These are phyloP conservation scores for Phytopythium cucurbitacearum DNA, from an alignment of 352 stramenopile genomes.

Conservation along the genomic window DNA sequence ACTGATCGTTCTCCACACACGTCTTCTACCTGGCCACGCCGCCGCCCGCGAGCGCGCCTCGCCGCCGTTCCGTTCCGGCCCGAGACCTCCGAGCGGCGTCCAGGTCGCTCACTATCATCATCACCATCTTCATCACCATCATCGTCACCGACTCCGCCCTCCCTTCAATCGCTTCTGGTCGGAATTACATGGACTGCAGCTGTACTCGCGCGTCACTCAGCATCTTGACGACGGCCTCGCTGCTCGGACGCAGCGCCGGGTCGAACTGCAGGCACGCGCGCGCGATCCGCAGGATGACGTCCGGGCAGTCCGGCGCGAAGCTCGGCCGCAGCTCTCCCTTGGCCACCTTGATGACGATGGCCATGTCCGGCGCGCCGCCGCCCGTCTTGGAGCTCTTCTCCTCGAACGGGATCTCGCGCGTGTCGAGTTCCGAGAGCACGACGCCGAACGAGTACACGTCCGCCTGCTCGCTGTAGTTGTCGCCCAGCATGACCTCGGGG, in stretches of 20 bases:
- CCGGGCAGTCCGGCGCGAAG: constrained; percentile 53
- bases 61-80: too few species aligned
- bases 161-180: not conserved
- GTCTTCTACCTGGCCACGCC: too few species aligned
- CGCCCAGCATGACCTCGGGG: constrained; percentile 84
- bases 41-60: too few species aligned
- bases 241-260: constrained; percentile 70
- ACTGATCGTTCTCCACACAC: too few species aligned
- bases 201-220: constrained; percentile 65
- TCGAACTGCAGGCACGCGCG: constrained; percentile 85
- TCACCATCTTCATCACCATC: not conserved
- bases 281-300: constrained; percentile 66
- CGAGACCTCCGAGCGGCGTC: too few species aligned
- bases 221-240: constrained; percentile 69
- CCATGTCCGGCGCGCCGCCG: constrained; percentile 65
- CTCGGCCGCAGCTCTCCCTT: constrained; percentile 77
- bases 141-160: not conserved
- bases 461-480: constrained; percentile 84
- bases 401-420: constrained; percentile 84
- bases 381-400: constrained; percentile 73
- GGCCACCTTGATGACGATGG: constrained; percentile 83
- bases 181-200: constrained; percentile 31
- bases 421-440: constrained; percentile 83
- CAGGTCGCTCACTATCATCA: too few species aligned
- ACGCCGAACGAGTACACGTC: constrained; percentile 89